Percentiles rank a stretch among this genome's conserved stretches.
Evolutionary conservation across 805 yeast species (phyloP).

Genomic region (Wickerhamiella galacta): DNA sequence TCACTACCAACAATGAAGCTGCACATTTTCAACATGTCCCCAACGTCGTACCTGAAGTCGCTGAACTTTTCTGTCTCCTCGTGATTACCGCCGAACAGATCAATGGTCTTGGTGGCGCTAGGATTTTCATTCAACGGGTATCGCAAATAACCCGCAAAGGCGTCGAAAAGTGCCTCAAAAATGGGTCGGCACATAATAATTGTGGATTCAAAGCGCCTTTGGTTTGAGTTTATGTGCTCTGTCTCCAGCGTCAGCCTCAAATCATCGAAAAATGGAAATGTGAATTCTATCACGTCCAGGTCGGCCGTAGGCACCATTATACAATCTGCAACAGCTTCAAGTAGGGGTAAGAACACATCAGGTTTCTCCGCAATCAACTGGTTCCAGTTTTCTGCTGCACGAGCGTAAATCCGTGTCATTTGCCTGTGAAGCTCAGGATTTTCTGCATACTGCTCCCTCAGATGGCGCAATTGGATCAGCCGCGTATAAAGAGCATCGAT

Average conservation of each 20-base stretch:
- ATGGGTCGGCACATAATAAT: constrained; percentile 29
- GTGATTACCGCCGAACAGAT: constrained; percentile 41
- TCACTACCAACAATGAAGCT: constrained; percentile 76
- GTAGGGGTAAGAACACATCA: constrained; percentile 49
- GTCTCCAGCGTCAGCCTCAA: constrained; percentile 50
- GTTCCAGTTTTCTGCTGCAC: constrained; percentile 95
- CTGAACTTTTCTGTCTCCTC: constrained; percentile 86
- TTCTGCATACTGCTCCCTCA: constrained; percentile 7
- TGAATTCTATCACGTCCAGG: constrained; percentile 73
- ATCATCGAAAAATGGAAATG: constrained; percentile 84
- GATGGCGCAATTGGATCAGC: constrained; percentile 29
- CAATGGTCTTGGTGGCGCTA: constrained; percentile 16
- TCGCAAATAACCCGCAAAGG: constrained; percentile 51
- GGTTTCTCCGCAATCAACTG: constrained; percentile 64
- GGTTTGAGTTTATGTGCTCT: not conserved
- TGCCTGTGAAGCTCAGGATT: constrained; percentile 13
- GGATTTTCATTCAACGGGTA: constrained; percentile 40
- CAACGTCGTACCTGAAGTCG: constrained; percentile 91
- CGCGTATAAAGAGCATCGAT: constrained; percentile 54
- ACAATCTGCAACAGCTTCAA: constrained; percentile 52
- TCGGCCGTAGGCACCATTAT: constrained; percentile 55
- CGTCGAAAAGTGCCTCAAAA: constrained; percentile 39
- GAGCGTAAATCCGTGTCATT: constrained; percentile 46
- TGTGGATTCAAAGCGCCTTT: constrained; percentile 17
- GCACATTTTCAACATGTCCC: constrained; percentile 93